Base-by-base conservation (phyloP, 768 basidiomycete species). In the Mycena chlorophos region DNA sequence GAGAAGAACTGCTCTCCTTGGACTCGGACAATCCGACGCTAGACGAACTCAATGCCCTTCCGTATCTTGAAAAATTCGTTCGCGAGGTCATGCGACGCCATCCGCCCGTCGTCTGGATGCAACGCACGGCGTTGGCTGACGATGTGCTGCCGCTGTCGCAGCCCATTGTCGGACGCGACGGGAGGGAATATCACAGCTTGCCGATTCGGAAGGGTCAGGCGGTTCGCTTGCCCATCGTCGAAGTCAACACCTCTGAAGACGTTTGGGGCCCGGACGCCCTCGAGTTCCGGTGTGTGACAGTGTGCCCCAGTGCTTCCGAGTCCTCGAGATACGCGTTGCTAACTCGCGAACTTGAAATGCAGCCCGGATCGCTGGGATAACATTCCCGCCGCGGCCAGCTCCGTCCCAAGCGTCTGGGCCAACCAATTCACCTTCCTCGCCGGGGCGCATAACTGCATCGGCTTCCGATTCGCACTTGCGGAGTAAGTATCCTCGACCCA, bases 351-450 rank as follows among this genome's bases (percentile, higher is more conserved):
- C n/a, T n/a, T n/a, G n/a, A n/a, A n/a, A n/a, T n/a, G 20, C 57
- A 80, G 77, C 48, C 79, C 79, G 0, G 79, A 81, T 51, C 71
- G 80, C 0, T 81, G 80, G 80, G 54, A 58, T 2, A 73, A 79
- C 49, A 65, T 63, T 8, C 75, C 76, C 0, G 70, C 69, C 2
- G 58, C 62, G 1, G 66, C 57, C 2, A 54, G 64, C 0, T 52
- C 54, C 1, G 57, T 80, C 16, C 80, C 79, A 3, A 73, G 76
- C 6, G 68, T 79, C 2, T 76, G 70, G 69, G 64, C 70, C 1
- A 66, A 76, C 56, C 34, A 73, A n/a, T 46, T 79, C 38, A 69
- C 73, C 5, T 80, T 80, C 68, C 42, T 75, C 1, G 76, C 73
- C 28, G 79, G 79, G 23, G 72, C 77, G 14, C 71, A 71, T n/a